Evolutionary conservation across 164 flowering plant species (phyloP), one percentile per base, ranked within the genome.

Genomic region (Piper longum): DNA sequence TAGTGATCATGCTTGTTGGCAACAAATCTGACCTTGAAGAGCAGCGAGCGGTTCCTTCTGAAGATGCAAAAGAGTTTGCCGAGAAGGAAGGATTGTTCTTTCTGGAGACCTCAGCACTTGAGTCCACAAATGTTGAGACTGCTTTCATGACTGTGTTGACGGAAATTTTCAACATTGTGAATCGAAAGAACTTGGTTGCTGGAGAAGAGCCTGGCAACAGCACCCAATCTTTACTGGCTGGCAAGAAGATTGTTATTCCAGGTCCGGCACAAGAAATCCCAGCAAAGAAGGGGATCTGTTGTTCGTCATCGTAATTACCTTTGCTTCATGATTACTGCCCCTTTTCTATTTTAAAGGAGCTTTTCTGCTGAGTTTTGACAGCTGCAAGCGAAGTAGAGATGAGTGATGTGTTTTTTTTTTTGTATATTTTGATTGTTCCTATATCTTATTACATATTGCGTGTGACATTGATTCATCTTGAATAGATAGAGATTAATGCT

Each of bases 51-150:
- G 86, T 88, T 12, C 78, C 92, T 26, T 79, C 85, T 0, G 96
- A 88, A 60, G 96, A 88, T 67, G 96, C 96, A 67, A 83, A 75
- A 67, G 92, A 88, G 69, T 88, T 85, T 62, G 92, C 93, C 4
- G 67, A 85, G 69, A 83, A 81, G 72, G 92, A 88, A 81, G 92
- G 89, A 16, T 70, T 88, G 1, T 88, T 83, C 76, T 88, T 88
- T 75, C 66, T 88, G 57, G 96, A 88, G 77, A 88, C 96, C 19
- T 88, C 96, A 43, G 96, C 96, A 7, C 57, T 88, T 42, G 76
- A 86, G 60, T 70, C 96, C 17, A 86, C 88, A 1, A 88, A 88
- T 62, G 82, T 88, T 1, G 96, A 88, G 61, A 62, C 64, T 55
- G 88, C 96, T 6, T 88, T 88, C 79, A 45, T 57, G 54, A 88